phyloP scores from a whole-genome alignment of 2,329 filamentous ascomycete species.

The Hymenoscyphus infarciens region DNA sequence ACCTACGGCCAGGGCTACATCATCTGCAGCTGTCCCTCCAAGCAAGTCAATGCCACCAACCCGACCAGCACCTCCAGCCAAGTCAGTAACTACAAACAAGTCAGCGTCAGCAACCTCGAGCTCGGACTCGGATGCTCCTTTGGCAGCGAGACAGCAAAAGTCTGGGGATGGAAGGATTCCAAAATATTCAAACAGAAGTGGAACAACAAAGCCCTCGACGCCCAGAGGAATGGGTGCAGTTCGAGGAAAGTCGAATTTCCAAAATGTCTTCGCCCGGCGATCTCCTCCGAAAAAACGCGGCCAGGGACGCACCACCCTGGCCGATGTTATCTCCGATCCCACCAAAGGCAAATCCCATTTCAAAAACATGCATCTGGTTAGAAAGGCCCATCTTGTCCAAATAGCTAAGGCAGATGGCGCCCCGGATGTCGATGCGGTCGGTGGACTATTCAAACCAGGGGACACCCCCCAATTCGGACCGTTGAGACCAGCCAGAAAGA shows the following conservation, averaged over 20 bases:
- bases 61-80: background rate
- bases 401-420: slow-evolving; percentile 45
- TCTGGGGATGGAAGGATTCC: background rate
- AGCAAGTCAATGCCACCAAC: background rate
- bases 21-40: background rate
- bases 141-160: background rate
- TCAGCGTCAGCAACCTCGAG: background rate
- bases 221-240: slow-evolving; percentile 20
- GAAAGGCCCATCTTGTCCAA: slow-evolving; percentile 42
- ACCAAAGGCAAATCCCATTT: slow-evolving; percentile 43
- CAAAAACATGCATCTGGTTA: slow-evolving; percentile 36
- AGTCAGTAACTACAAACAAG: background rate
- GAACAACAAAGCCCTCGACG: background rate
- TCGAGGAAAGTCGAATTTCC: slow-evolving; percentile 19
- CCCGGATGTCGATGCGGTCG: slow-evolving; percentile 35
- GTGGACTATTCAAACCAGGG: slow-evolving; percentile 24
- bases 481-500: background rate
- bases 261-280: slow-evolving; percentile 27
- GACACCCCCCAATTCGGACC: slow-evolving; percentile 19
- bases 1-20: background rate
- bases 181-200: background rate
- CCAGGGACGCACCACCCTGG: slow-evolving; percentile 18
- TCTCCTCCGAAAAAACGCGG: slow-evolving; percentile 8
- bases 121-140: background rate
- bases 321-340: slow-evolving; percentile 38